A percentile compares a stretch with the other conserved stretches of the same genome.
Conservation (phyloP, 148 eudicot genomes). For the Silene conica region DNA sequence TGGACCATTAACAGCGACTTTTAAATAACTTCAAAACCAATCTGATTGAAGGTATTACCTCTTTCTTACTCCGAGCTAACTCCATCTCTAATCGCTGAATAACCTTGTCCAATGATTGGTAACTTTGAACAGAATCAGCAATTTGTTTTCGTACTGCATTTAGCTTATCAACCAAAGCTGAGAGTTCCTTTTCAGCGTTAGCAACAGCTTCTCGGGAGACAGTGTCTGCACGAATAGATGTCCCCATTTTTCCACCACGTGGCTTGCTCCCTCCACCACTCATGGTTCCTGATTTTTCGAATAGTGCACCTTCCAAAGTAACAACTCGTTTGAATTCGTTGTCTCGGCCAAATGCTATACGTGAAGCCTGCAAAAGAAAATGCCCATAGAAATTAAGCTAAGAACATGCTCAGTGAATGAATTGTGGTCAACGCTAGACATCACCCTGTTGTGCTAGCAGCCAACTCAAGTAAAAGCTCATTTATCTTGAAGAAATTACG, state of each 20-base stretch:
- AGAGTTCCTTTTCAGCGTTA: conserved; percentile 69
- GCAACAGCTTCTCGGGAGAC: conserved; percentile 78
- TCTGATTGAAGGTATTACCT: conserved; percentile 38
- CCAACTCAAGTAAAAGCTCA: too few species aligned
- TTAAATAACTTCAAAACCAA: neutral
- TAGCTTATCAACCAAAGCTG: conserved; percentile 47
- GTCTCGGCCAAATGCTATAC: conserved; percentile 76
- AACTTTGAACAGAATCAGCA: conserved; percentile 54
- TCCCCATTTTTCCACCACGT: conserved; percentile 97
- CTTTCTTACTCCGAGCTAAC: conserved; percentile 74
- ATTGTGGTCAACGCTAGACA: too few species aligned
- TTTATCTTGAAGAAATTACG: too few species aligned
- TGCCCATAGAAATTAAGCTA: too few species aligned
- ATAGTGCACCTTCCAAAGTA: conserved; percentile 83
- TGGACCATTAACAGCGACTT: neutral
- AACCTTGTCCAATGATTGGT: conserved; percentile 58
- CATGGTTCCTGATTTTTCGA: conserved; percentile 97
- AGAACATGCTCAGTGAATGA: too few species aligned
- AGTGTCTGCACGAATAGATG: conserved; percentile 74
- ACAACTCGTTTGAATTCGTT: conserved; percentile 80
- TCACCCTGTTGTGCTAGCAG: too few species aligned
- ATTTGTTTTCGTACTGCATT: conserved; percentile 43
- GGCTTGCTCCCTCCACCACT: conserved; percentile 94
- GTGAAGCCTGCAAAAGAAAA: conserved; percentile 58
- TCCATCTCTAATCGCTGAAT: conserved; percentile 71